Evolutionary conservation across 352 stramenopile genomes (phyloP).

Genomic region (Pythium apleroticum): DNA sequence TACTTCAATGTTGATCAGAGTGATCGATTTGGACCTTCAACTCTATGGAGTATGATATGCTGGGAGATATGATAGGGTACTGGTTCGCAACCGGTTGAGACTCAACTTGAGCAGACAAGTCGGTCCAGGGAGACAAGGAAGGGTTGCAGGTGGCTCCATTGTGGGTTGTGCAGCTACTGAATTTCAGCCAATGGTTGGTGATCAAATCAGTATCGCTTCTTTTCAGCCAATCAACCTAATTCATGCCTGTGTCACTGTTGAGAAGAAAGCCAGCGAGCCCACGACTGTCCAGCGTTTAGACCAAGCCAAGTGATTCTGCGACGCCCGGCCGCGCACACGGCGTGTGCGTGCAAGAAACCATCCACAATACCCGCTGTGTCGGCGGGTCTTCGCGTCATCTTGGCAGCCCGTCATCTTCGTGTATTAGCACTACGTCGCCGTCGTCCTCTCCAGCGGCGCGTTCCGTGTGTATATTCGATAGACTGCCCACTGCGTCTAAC

Average conservation of each 20-base stretch:
- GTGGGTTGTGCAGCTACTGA: neutral
- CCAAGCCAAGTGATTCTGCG: neutral
- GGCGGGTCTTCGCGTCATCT: neutral
- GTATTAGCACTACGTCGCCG: neutral
- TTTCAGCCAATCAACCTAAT: neutral
- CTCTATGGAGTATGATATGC: neutral
- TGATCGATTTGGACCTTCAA: neutral
- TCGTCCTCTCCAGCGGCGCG: neutral
- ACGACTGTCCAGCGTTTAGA: neutral
- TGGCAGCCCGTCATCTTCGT: neutral
- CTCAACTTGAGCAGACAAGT: neutral
- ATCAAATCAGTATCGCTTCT: neutral
- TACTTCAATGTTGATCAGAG: neutral
- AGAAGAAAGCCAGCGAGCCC: neutral
- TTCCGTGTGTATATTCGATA: neutral
- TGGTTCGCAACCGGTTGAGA: too few species aligned
- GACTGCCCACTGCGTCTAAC: neutral
- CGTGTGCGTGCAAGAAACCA: neutral
- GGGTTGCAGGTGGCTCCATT: neutral
- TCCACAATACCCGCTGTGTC: neutral
- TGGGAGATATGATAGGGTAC: too few species aligned
- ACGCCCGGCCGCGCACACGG: neutral
- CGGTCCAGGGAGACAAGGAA: too few species aligned
- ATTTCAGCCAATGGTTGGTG: neutral
- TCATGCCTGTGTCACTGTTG: neutral